A percentile compares a stretch with the other conserved stretches of the same genome.
phyloP scores from a whole-genome alignment of 345 rosid species.

The Microcos paniculata region DNA sequence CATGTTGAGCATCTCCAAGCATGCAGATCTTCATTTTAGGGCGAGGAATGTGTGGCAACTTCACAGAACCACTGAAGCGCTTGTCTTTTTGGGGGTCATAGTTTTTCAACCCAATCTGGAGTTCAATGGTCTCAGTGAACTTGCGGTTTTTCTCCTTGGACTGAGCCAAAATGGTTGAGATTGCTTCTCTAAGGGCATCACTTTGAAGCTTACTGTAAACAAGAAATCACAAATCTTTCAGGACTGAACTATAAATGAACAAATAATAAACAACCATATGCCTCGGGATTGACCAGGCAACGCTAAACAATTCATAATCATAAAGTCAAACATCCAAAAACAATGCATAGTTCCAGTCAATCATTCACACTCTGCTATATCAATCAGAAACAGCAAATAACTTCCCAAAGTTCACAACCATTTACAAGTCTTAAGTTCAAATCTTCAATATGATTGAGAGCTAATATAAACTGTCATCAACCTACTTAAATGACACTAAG shows the following conservation, averaged over 20 bases:
- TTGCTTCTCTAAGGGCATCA: conserved; percentile 86
- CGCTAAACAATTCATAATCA: not conserved
- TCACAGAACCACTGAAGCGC: conserved; percentile 90
- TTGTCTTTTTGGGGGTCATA: conserved; percentile 96
- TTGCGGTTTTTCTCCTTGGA: conserved; percentile 68
- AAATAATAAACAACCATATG: not conserved
- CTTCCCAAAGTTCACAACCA: not conserved
- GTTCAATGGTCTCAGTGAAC: conserved; percentile 86
- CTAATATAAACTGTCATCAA: too few relatives aligned
- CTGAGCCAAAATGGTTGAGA: conserved; percentile 46
- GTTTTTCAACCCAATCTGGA: conserved; percentile 93
- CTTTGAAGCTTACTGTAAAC: conserved; percentile 84
- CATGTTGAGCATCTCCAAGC: conserved; percentile 97
- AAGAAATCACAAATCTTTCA: not conserved
- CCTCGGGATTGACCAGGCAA: not conserved
- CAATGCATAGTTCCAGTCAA: not conserved
- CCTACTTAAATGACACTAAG: too few relatives aligned
- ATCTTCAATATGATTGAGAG: not conserved
- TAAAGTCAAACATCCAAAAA: not conserved
- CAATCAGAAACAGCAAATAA: not conserved
- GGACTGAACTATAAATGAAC: not conserved
- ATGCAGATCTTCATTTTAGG: conserved; percentile 94
- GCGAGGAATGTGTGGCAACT: conserved; percentile 90
- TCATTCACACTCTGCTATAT: not conserved
- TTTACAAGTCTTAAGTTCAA: too few relatives aligned